Percentiles rank a stretch among this genome's conserved stretches.
Conservation (phyloP, 352 stramenopile genomes). For the Phytophthora capsici region DNA sequence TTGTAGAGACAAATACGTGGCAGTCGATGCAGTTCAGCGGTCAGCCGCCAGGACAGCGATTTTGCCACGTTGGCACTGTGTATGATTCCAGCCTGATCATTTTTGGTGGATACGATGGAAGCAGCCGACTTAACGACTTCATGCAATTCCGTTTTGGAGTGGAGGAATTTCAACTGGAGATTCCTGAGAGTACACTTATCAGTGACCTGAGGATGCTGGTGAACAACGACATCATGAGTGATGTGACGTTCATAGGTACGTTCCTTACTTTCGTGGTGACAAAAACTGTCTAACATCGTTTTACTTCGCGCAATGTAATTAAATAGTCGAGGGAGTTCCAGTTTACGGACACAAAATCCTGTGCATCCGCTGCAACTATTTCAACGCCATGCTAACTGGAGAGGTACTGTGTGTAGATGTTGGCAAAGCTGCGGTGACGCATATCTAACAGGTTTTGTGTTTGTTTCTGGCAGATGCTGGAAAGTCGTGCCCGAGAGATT, state of each 20-base stretch:
- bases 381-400: constrained; percentile 90
- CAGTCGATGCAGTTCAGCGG: constrained; percentile 81
- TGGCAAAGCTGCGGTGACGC: not conserved
- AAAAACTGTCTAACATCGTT: not conserved
- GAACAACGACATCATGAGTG: constrained; percentile 88
- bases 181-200: constrained; percentile 85
- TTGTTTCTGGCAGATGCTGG: constrained; percentile 80
- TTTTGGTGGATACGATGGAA: constrained; percentile 97
- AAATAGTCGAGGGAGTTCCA: constrained; percentile 81
- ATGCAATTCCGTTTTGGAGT: constrained; percentile 91
- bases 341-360: constrained; percentile 93
- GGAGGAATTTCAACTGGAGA: constrained; percentile 82
- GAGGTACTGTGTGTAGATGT: constrained; percentile 42
- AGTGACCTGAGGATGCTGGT: constrained; percentile 76
- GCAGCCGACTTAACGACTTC: constrained; percentile 95
- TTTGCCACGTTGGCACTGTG: constrained; percentile 96
- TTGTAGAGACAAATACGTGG: constrained; percentile 68
- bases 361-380: constrained; percentile 95
- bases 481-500: constrained; percentile 89
- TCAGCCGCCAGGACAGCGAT: constrained; percentile 91
- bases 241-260: constrained; percentile 88
- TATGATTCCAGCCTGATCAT: constrained; percentile 94
- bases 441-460: constrained; percentile 1
- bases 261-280: not conserved
- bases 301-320: not conserved